Percentiles rank a stretch among this genome's conserved stretches.
Evolutionary conservation across 495 filamentous ascomycete genomes (phyloP).

Genomic region (Trichocladium antarcticum): DNA sequence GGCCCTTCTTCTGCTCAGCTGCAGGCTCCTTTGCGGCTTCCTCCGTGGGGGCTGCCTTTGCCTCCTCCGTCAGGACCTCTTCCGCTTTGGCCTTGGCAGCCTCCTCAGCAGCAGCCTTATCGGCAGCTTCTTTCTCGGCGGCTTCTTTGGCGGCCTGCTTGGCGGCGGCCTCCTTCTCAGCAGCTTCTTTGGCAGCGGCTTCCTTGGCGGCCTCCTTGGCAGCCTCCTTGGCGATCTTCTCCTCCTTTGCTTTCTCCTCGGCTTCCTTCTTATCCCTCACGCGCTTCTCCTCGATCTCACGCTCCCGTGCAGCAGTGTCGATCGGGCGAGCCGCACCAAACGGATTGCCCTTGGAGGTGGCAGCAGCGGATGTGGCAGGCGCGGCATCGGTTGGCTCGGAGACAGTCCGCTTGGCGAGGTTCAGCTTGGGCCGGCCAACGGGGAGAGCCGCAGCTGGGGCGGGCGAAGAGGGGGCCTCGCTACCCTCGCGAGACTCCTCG

Average conservation of each 20-base stretch:
- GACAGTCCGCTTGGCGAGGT: constrained; percentile 79
- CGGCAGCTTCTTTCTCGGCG: constrained; percentile 49
- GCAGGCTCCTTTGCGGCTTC: constrained; percentile 27
- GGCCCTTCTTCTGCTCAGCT: constrained; percentile 27
- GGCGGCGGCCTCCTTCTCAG: constrained; percentile 51
- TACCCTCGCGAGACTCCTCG: constrained; percentile 39
- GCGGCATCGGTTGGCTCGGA: constrained; percentile 53
- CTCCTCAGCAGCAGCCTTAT: constrained; percentile 38
- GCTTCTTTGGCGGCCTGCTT: constrained; percentile 26
- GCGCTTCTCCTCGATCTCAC: constrained; percentile 80
- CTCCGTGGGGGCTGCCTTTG: constrained; percentile 47
- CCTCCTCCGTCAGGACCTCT: constrained; percentile 13
- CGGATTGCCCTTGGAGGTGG: constrained; percentile 72
- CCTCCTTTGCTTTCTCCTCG: constrained; percentile 75
- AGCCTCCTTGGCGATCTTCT: constrained; percentile 57
- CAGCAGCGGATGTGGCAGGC: constrained; percentile 33
- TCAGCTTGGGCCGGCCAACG: constrained; percentile 60
- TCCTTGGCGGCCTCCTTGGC: constrained; percentile 48
- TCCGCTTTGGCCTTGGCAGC: constrained; percentile 23
- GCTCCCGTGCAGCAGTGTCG: constrained; percentile 77
- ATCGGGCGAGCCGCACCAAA: constrained; percentile 88
- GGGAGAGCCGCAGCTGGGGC: constrained; percentile 41
- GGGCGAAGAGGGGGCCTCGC: constrained; percentile 62
- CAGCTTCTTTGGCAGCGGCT: constrained; percentile 22
- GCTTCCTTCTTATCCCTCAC: constrained; percentile 75